A percentile compares a stretch with the other conserved stretches of the same genome.
These are phyloP conservation scores for Monosporozyma yasuniensis DNA, from an alignment of 805 yeast genomes.

Conservation along the genomic window DNA sequence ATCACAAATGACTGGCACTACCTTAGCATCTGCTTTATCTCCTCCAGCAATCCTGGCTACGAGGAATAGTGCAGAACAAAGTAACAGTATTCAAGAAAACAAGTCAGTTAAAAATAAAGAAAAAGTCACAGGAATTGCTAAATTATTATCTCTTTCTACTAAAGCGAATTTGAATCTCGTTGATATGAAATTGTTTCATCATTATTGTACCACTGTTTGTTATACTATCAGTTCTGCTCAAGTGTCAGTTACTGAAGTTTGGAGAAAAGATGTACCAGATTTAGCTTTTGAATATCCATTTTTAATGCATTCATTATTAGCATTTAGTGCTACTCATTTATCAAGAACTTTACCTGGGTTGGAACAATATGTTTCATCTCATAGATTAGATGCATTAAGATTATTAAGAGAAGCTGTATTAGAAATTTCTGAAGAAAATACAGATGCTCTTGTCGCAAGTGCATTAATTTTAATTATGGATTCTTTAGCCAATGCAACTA, in stretches of 20 bases:
- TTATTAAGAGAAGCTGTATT: slow-evolving; percentile 78
- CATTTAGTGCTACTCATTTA: slow-evolving; percentile 87
- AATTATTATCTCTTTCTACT: slow-evolving; percentile 19
- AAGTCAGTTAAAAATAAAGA: not conserved
- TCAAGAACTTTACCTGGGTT: slow-evolving; percentile 67
- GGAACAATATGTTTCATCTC: slow-evolving; percentile 75
- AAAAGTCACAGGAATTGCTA: slow-evolving; percentile 9
- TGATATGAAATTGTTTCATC: slow-evolving; percentile 77
- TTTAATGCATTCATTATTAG: slow-evolving; percentile 83
- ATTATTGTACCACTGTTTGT: slow-evolving; percentile 77
- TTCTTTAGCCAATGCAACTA: slow-evolving; percentile 84
- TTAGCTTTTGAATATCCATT: slow-evolving; percentile 83
- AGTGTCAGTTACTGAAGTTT: slow-evolving; percentile 67
- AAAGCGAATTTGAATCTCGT: slow-evolving; percentile 48
- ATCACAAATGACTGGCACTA: slow-evolving; percentile 5
- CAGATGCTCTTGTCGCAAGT: slow-evolving; percentile 89
- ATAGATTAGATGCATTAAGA: slow-evolving; percentile 78
- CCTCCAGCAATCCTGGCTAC: slow-evolving; percentile 10
- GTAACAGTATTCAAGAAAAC: slow-evolving; percentile 1
- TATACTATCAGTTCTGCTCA: slow-evolving; percentile 86
- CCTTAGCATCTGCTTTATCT: not conserved
- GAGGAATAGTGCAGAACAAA: slow-evolving; percentile 7
- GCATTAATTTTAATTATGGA: slow-evolving; percentile 87
- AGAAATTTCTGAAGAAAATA: slow-evolving; percentile 72
- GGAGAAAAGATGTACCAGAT: slow-evolving; percentile 83